Base-by-base conservation (phyloP, 495 filamentous ascomycete species). In the Penicillium antarcticum region DNA sequence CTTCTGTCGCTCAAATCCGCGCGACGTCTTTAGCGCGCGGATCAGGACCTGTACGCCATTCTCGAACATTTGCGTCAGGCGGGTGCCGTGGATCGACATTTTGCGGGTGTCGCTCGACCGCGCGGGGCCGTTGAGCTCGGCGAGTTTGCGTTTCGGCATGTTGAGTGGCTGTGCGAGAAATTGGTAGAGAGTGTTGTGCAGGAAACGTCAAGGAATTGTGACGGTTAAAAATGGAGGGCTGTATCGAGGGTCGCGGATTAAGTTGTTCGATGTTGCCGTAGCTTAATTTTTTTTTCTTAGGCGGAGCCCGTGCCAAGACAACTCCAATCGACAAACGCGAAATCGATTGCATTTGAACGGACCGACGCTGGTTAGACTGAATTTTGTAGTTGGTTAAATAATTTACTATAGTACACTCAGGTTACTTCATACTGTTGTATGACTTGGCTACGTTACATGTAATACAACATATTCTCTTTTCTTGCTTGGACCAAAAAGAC, bases 1-100 rank as follows among this genome's bases (percentile, higher is more conserved):
- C 50, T 95, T 96, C 70, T 96, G 92, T 55, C 90, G 77, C 71
- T 96, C 92, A 66, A 92, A 92, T 13, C 88, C 89, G 51, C 90
- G 91, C 21, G 87, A 88, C 1, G 81, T 73, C 66, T 94, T 95
- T 33, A 96, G 74, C 0, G 82, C 87, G 17, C 82, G 78, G 39
- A 78, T 76, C 8, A 96, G 75, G 17, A 80, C 65, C 46, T 79
- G 80, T 29, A 81, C 78, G 53, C 79, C 79, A 45, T 82, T 73
- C 10, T 76, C 64, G 53, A 91, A 74, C 35, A 82, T 79, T 40
- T 79, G 71, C 16, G 75, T 72, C 19, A 87, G 54, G 11, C 73
- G 68, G 21, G 61, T 56, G 11, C 60, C 61, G 53, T 69, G 70
- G 21, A 76, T 58, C 7, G 58, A 61, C 18, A 65, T 57, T 36